Evolutionary conservation across 2,329 filamentous ascomycete genomes (phyloP).

Genomic region (Botrytis aclada): DNA sequence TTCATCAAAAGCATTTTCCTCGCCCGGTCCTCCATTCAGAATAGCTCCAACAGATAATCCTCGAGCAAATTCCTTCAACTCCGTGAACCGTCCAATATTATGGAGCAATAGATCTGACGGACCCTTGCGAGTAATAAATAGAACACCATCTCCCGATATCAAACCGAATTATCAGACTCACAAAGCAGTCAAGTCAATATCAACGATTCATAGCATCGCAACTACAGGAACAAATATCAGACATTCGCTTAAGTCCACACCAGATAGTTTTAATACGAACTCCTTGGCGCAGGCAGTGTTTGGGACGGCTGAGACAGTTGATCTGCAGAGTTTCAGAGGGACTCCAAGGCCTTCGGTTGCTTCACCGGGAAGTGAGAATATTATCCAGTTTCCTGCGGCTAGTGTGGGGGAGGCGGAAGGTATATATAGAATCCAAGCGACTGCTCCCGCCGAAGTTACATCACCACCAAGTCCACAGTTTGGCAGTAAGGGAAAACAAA

Average conservation of each 20-base stretch:
- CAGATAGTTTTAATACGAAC: conserved; percentile 8
- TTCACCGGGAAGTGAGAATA: not conserved
- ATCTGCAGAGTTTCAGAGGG: not conserved
- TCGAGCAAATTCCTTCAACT: conserved; percentile 4
- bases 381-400: too few relatives aligned
- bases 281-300: not conserved
- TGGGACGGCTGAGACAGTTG: conserved; percentile 14
- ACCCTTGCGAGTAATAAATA: conserved; percentile 3
- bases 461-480: not conserved
- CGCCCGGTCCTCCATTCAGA: not conserved
- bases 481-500: not conserved
- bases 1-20: not conserved
- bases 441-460: not conserved
- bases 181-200: conserved; percentile 7
- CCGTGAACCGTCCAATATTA: not conserved
- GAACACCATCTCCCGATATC: conserved; percentile 9
- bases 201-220: conserved; percentile 13
- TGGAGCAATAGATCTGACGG: not conserved
- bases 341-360: not conserved
- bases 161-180: conserved; percentile 3
- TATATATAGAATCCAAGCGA: not conserved
- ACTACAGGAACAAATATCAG: conserved; percentile 3
- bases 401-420: not conserved
- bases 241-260: conserved; percentile 9
- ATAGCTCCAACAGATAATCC: not conserved